Base-by-base conservation (phyloP, 2,329 filamentous ascomycete species). In the Colletotrichum lindemuthianum region DNA sequence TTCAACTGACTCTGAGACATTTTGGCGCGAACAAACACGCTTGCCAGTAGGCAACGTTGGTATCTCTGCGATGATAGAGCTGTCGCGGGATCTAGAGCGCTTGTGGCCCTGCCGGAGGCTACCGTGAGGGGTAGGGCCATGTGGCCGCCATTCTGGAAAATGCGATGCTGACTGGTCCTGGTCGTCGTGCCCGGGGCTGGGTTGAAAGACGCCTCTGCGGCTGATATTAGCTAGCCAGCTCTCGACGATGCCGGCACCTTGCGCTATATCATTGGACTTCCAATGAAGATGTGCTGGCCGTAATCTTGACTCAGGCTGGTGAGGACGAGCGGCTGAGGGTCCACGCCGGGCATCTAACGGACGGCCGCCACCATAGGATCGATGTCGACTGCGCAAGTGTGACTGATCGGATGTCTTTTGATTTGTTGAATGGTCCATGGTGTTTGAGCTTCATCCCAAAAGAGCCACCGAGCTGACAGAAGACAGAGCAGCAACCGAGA, bases 41-140 rank as follows among this genome's bases (percentile, higher is more conserved):
- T 24, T n/a, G 43, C 15, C 15, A n/a, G 4, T 47, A 33, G 8
- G 3, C 10, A n/a, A 32, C 24, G 34, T 34, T 34, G 8, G 16
- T 40, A 15, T 32, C 10, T 16, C 12, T 66, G 60, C 2, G 63
- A 68, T 37, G 69, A 72, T 32, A 61, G 70, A 58, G 59, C 66
- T 44, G 60, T 67, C 49, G 44, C 36, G 13, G 54, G 59, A 59
- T 11, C 44, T 43, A 39, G 36, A 33, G 24, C 59, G 63, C 49
- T 64, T 63, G n/a, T 50, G 53, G 12, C 44, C 37, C 7, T 32
- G 48, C 16, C 36, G 43, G 9, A 32, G 15, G 9, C 15, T 36
- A 12, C 40, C 44, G 16, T 60, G 50, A 6, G 54, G 3, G 24
- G 33, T n/a, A 15, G 59, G 13, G 11, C 40, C 55, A n/a, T 64